Evolutionary conservation across 768 basidiomycete species (phyloP), one percentile per base, ranked within the genome.

Genomic region (Psilocybe cubensis): DNA sequence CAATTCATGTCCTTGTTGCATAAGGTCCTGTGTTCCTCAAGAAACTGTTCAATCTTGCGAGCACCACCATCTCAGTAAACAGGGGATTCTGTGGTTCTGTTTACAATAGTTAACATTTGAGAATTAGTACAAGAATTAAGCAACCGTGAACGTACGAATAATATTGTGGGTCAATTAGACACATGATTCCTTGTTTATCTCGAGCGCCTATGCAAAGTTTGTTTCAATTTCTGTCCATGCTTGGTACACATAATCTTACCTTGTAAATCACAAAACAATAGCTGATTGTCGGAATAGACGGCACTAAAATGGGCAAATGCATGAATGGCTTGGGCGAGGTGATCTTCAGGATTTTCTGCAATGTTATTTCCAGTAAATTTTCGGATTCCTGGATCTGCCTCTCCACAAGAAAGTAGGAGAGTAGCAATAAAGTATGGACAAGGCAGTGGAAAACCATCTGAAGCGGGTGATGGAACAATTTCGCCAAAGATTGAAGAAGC

Each of bases 361-460:
- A 35, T n/a, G n/a, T 63, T 62, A 51, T 66, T 72, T 11, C 71
- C 70, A 11, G 71, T 72, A 40, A 67, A 72, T 57, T 71, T 72
- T 28, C 50, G 57, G 27, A 72, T 35, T 14, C 28, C 38, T 23
- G 20, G 57, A 57, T 70, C 62, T 44, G 63, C 7, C 5, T 18
- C 3, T 2, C 67, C 62, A 55, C 68, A 68, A 20, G 67, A 68
- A 14, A 72, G 61, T 1, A 72, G 51, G 2, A 52, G 70, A 6
- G 67, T 68, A 10, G 70, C 70, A 11, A 72, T 43, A 40, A 72
- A 72, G 24, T 57, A 31, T 6, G 5, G n/a, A 46, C 60, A 56
- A 44, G 63, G 60, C 12, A 70, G 31, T 24, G 12, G 46, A 17
- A 31, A 52, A 44, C 54, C 44, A 10, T 55, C 31, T 1, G 62